Evolutionary conservation across 306 rosid species (phyloP).

Genomic region (Purshia tridentata): DNA sequence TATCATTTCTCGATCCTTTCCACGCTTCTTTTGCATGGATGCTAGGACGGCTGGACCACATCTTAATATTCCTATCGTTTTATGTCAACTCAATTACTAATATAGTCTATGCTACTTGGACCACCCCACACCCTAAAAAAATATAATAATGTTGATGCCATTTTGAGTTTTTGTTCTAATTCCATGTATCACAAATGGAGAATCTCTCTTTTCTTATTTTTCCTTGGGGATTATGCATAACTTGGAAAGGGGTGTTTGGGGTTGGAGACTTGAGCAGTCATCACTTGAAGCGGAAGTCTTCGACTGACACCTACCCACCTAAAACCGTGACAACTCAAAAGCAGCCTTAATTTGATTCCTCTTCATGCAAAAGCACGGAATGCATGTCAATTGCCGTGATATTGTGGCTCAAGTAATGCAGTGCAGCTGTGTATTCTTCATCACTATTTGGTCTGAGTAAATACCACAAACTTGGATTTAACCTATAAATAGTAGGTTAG

Average conservation of each 20-base stretch:
- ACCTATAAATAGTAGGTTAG: no score
- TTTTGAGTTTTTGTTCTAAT: no score
- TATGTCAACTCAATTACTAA: neutral
- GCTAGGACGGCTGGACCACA: constrained; percentile 10
- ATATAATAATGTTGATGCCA: neutral
- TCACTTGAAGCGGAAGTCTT: neutral
- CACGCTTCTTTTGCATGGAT: constrained; percentile 5
- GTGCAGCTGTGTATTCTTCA: no score
- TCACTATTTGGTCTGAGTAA: no score
- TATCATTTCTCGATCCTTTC: neutral
- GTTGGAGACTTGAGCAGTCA: neutral
- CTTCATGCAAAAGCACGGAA: neutral
- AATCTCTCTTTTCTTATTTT: neutral
- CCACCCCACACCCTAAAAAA: neutral
- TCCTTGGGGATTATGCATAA: neutral
- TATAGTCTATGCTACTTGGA: neutral
- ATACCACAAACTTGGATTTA: no score
- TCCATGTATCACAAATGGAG: no score
- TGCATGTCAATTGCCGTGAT: constrained; percentile 9
- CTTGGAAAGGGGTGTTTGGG: neutral
- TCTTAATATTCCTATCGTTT: neutral
- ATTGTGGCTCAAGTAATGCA: no score
- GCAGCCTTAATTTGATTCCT: neutral
- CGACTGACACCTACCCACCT: neutral
- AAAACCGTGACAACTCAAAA: neutral